These are phyloP conservation scores for Pyrenochaeta sp. DNA, from an alignment of 2,329 filamentous ascomycete genomes.

Conservation along the genomic window DNA sequence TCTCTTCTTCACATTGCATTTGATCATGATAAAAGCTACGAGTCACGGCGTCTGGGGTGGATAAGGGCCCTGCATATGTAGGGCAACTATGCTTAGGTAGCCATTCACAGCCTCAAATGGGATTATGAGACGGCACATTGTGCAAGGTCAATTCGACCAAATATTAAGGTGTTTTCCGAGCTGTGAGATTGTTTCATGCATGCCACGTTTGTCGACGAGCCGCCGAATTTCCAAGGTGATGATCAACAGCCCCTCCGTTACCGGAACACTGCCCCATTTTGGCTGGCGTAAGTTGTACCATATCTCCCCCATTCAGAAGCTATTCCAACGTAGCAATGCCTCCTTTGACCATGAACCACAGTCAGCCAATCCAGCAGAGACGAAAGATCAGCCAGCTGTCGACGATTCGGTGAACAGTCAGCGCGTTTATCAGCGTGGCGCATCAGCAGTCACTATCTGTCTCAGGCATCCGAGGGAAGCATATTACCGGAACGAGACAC, in stretches of 20 bases:
- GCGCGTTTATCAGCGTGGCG: conserved; percentile 17
- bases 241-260: neutral
- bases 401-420: conserved; percentile 8
- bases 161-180: neutral
- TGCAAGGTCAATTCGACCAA: conserved; percentile 29
- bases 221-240: conserved; percentile 4
- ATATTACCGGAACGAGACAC: too few relatives aligned
- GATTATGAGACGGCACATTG: conserved; percentile 38
- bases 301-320: too few relatives aligned
- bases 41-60: conserved; percentile 45
- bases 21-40: conserved; percentile 45
- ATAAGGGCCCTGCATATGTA: conserved; percentile 33
- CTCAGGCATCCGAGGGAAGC: too few relatives aligned
- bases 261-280: neutral
- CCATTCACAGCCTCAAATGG: conserved; percentile 38
- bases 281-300: conserved; percentile 4
- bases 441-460: too few relatives aligned
- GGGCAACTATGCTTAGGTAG: conserved; percentile 43
- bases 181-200: neutral
- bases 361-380: conserved; percentile 9
- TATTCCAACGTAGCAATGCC: neutral
- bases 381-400: conserved; percentile 3
- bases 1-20: conserved; percentile 24
- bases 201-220: neutral
- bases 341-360: conserved; percentile 1